phyloP scores from a whole-genome alignment of 306 rosid species.

The Cucurbita moschata region DNA sequence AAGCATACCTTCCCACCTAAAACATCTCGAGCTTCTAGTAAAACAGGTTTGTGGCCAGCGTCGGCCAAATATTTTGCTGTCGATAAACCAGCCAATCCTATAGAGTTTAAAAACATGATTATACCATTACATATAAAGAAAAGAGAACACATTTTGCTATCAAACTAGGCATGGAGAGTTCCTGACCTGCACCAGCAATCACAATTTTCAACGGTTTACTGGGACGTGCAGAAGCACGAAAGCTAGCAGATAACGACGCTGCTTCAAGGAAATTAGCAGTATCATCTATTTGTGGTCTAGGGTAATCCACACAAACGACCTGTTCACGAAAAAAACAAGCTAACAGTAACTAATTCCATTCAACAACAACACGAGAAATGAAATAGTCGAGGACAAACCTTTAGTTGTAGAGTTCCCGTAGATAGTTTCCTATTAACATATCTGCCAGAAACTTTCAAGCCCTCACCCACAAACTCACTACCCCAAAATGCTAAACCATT shows the following conservation, averaged over 20 bases:
- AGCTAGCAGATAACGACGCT: slow-evolving; percentile 63
- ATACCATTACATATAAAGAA: background rate
- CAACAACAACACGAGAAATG: background rate
- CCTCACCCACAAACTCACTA: slow-evolving; percentile 35
- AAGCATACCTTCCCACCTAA: slow-evolving; percentile 80
- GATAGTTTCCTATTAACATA: slow-evolving; percentile 12
- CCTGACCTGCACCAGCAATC: slow-evolving; percentile 89
- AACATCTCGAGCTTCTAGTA: slow-evolving; percentile 90
- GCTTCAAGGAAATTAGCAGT: slow-evolving; percentile 77
- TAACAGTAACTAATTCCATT: background rate
- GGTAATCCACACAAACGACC: slow-evolving; percentile 76
- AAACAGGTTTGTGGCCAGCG: slow-evolving; percentile 88
- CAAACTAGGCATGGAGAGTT: background rate
- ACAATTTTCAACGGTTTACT: slow-evolving; percentile 54
- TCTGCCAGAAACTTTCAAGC: slow-evolving; percentile 17
- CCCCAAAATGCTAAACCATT: slow-evolving; percentile 35
- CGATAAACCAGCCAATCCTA: slow-evolving; percentile 93
- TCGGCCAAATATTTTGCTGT: slow-evolving; percentile 96
- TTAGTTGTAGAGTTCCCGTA: slow-evolving; percentile 28
- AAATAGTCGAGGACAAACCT: slow-evolving; percentile 20
- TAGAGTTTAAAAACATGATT: slow-evolving; percentile 10
- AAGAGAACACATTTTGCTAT: background rate
- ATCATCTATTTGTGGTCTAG: slow-evolving; percentile 70
- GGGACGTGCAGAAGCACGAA: slow-evolving; percentile 57
- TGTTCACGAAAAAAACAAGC: slow-evolving; percentile 5